Percentiles rank a stretch among this genome's conserved stretches.
phyloP scores from a whole-genome alignment of 75 land plant species.

The Pinus tabuliformis region DNA sequence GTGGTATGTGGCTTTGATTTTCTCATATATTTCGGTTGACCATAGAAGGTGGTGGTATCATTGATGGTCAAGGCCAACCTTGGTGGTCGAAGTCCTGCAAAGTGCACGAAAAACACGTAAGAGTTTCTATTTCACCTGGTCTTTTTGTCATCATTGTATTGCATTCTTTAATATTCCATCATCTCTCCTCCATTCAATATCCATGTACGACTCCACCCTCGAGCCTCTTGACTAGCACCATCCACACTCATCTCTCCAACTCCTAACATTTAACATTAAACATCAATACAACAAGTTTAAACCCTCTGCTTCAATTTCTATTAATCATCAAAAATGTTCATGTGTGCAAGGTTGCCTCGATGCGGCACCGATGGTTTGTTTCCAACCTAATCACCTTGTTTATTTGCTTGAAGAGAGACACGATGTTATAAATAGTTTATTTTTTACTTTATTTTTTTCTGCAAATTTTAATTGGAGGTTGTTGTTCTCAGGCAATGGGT shows the following conservation, averaged over 20 bases:
- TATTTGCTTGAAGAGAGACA: neutral
- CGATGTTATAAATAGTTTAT: neutral
- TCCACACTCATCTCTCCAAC: too few species aligned
- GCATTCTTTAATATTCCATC: too few species aligned
- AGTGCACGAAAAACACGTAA: slow-evolving; percentile 11
- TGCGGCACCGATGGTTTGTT: neutral
- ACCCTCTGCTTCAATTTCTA: too few species aligned
- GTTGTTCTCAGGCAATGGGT: neutral
- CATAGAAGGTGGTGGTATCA: slow-evolving; percentile 42
- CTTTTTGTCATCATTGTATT: too few species aligned
- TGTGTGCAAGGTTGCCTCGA: too few species aligned
- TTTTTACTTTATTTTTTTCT: too few species aligned
- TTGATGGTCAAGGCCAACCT: slow-evolving; percentile 61
- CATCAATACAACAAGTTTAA: too few species aligned
- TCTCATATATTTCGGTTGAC: slow-evolving; percentile 26
- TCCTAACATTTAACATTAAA: too few species aligned
- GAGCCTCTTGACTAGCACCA: too few species aligned
- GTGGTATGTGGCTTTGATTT: slow-evolving; percentile 36
- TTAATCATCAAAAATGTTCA: too few species aligned
- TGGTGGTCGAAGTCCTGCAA: slow-evolving; percentile 59
- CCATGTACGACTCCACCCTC: too few species aligned
- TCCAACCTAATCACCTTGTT: neutral
- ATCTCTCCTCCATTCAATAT: too few species aligned
- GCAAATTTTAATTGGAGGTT: neutral
- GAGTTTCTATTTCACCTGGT: neutral